Percentiles rank a stretch among this genome's conserved stretches.
These are phyloP conservation scores for Phylloporus scabripes DNA, from an alignment of 768 basidiomycete species.

Conservation along the genomic window DNA sequence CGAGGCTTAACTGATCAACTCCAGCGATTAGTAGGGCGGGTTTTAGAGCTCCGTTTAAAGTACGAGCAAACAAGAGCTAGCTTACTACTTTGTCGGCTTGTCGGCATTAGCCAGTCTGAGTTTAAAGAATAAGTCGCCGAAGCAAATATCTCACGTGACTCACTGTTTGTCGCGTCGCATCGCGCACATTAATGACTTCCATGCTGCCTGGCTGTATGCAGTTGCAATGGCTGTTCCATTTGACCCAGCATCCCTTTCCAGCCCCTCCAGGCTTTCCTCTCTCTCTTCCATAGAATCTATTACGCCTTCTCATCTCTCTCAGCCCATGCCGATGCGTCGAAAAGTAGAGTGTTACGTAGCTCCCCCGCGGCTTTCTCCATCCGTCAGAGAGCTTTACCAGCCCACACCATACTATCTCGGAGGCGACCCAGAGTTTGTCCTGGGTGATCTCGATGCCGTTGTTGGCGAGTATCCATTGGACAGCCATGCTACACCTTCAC, in stretches of 20 bases:
- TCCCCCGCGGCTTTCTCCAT: conserved; percentile 34
- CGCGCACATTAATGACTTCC: not conserved
- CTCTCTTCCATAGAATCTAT: conserved; percentile 11
- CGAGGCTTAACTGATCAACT: not conserved
- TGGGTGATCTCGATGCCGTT: conserved; percentile 38
- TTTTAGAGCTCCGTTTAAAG: not conserved
- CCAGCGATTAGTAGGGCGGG: not conserved
- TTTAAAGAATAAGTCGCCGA: not conserved
- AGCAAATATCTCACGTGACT: not conserved
- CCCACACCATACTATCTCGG: conserved; percentile 31
- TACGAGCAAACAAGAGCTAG: too few species aligned
- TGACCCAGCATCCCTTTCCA: conserved; percentile 17
- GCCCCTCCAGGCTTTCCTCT: conserved; percentile 9
- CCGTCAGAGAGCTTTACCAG: conserved; percentile 40
- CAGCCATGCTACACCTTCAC: conserved; percentile 32
- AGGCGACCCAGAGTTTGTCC: conserved; percentile 29
- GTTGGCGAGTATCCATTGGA: conserved; percentile 48
- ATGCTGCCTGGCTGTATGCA: not conserved
- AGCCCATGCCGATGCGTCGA: conserved; percentile 11
- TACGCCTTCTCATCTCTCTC: conserved; percentile 5
- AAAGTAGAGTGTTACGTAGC: conserved; percentile 30
- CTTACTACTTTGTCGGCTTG: not conserved
- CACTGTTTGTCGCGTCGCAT: conserved; percentile 7
- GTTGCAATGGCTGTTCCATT: not conserved
- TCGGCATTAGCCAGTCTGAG: not conserved